phyloP scores from a whole-genome alignment of 2,329 filamentous ascomycete genomes.

The Colletotrichum sp. region DNA sequence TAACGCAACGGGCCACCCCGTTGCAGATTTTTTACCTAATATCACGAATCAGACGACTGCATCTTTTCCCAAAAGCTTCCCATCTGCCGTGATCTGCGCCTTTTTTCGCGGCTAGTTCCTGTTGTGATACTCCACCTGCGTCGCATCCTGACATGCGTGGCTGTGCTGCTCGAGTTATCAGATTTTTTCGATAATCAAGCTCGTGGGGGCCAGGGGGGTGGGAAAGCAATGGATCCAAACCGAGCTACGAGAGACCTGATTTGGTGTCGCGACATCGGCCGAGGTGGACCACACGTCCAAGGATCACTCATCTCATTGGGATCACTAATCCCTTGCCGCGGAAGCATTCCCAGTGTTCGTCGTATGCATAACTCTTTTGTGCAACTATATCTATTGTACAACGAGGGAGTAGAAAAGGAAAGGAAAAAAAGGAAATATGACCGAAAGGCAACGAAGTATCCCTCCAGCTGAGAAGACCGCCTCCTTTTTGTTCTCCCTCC shows the following conservation, averaged over 20 bases:
- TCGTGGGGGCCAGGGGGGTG: background rate
- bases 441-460: background rate
- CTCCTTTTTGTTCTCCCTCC: background rate
- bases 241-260: background rate
- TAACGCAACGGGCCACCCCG: constrained; percentile 2
- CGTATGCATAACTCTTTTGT: background rate
- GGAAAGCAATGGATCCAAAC: background rate
- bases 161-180: background rate
- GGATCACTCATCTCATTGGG: background rate
- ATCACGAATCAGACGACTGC: constrained; percentile 13
- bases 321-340: background rate
- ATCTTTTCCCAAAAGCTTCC: background rate
- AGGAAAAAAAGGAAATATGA: background rate
- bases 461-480: background rate
- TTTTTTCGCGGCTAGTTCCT: background rate
- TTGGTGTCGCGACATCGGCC: background rate
- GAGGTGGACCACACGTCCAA: background rate
- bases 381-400: constrained; percentile 8
- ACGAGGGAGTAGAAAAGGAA: background rate
- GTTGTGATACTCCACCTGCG: background rate
- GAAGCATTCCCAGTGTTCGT: background rate
- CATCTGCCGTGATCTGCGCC: constrained; percentile 1
- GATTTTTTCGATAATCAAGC: background rate
- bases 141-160: background rate
- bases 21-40: constrained; percentile 17